Percentiles rank a stretch among this genome's conserved stretches.
Conservation (phyloP, 148 eudicot species). For the Rhododendron henanense region DNA sequence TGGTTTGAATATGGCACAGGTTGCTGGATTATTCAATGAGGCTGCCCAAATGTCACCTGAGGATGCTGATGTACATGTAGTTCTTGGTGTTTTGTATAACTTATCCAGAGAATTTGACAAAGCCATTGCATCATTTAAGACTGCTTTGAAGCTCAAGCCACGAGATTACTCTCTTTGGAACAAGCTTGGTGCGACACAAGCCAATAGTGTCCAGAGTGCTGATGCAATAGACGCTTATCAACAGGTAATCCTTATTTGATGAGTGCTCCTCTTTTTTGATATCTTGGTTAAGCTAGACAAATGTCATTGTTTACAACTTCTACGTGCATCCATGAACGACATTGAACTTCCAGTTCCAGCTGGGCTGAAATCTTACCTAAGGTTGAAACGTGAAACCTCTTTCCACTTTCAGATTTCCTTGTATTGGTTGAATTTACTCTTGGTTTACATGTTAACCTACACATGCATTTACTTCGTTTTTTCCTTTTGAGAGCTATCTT, state of each 20-base stretch:
- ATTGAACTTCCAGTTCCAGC: background rate
- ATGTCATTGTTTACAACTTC: background rate
- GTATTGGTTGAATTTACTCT: background rate
- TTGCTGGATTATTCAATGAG: constrained; percentile 68
- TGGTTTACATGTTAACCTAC: background rate
- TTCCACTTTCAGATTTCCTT: background rate
- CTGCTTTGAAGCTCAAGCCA: constrained; percentile 82
- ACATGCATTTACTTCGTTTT: background rate
- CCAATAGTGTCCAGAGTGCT: constrained; percentile 93
- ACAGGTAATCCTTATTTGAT: constrained; percentile 45
- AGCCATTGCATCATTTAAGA: constrained; percentile 84
- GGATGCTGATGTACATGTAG: constrained; percentile 96
- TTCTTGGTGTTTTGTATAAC: constrained; percentile 87
- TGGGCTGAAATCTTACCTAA: background rate
- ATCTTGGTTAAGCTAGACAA: background rate
- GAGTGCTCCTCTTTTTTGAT: background rate
- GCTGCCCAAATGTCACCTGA: constrained; percentile 91
- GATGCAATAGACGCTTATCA: constrained; percentile 94
- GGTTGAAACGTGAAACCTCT: background rate
- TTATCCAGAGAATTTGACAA: constrained; percentile 92
- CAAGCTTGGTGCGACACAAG: constrained; percentile 99
- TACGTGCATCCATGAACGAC: background rate
- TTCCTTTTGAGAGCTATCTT: background rate
- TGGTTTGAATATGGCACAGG: constrained; percentile 40
- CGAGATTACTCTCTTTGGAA: constrained; percentile 97